Evolutionary conservation across 2,329 filamentous ascomycete species (phyloP).

Genomic region (Pezicula carpinea): DNA sequence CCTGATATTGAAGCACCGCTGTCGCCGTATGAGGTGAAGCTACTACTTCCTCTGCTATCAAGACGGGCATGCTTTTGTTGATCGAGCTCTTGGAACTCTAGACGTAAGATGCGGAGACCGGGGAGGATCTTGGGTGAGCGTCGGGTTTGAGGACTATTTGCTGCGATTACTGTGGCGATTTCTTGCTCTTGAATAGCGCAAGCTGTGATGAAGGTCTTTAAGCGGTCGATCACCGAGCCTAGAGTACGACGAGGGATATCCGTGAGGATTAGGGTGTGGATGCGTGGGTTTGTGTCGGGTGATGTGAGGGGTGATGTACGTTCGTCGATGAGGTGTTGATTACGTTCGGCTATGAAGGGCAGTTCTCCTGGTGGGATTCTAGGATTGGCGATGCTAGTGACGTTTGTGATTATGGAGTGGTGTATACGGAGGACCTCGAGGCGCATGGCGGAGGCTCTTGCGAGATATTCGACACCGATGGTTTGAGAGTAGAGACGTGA

Average conservation of each 20-base stretch:
- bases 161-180: conserved; percentile 30
- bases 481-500: conserved; percentile 6
- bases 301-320: conserved; percentile 33
- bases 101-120: conserved; percentile 47
- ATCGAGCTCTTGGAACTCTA: conserved; percentile 42
- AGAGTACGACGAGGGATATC: conserved; percentile 48
- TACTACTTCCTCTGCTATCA: neutral
- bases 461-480: conserved; percentile 10
- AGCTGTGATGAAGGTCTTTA: conserved; percentile 43
- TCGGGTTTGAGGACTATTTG: conserved; percentile 15
- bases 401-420: conserved; percentile 54
- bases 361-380: neutral
- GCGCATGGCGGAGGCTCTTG: conserved; percentile 44
- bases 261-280: conserved; percentile 49
- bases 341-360: neutral
- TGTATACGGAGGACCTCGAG: conserved; percentile 50
- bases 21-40: too few relatives aligned
- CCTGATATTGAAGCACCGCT: conserved; percentile 15
- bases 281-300: conserved; percentile 53
- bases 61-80: neutral
- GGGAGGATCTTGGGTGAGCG: conserved; percentile 39
- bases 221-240: conserved; percentile 43
- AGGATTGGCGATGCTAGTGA: conserved; percentile 35
- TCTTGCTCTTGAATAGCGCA: conserved; percentile 44
- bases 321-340: conserved; percentile 29